Evolutionary conservation across 306 rosid species (phyloP).

Genomic region (Mimosa pudica): DNA sequence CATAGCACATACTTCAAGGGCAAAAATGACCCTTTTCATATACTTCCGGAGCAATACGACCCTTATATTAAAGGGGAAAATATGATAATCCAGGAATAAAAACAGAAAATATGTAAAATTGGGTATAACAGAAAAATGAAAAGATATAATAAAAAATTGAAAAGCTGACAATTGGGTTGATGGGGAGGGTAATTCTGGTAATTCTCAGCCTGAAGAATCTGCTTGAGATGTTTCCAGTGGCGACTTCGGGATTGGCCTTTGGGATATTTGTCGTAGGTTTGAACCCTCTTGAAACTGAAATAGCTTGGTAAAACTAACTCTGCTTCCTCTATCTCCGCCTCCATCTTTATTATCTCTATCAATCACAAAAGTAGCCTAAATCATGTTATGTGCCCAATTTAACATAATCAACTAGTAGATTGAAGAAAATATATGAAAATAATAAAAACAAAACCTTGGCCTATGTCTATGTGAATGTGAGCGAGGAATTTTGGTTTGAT

Average conservation of each 20-base stretch:
- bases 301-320: slow-evolving; percentile 81
- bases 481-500: too few relatives aligned
- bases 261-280: slow-evolving; percentile 88
- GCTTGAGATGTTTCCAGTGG: slow-evolving; percentile 96
- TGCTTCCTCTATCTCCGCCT: slow-evolving; percentile 69
- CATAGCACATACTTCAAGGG: too few relatives aligned
- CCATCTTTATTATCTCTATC: slow-evolving; percentile 51
- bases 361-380: background rate
- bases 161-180: slow-evolving; percentile 73
- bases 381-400: background rate
- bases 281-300: slow-evolving; percentile 79
- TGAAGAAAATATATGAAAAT: background rate
- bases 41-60: too few relatives aligned
- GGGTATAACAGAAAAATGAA: background rate
- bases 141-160: background rate
- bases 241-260: slow-evolving; percentile 91
- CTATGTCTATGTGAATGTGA: too few relatives aligned
- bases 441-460: too few relatives aligned
- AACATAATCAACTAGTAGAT: background rate
- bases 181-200: slow-evolving; percentile 69
- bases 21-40: too few relatives aligned
- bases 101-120: background rate
- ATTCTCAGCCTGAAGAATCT: slow-evolving; percentile 92
- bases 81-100: too few relatives aligned
- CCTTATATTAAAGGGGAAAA: too few relatives aligned